Evolutionary conservation across 768 basidiomycete species (phyloP).

Genomic region (Auriscalpium orientale): DNA sequence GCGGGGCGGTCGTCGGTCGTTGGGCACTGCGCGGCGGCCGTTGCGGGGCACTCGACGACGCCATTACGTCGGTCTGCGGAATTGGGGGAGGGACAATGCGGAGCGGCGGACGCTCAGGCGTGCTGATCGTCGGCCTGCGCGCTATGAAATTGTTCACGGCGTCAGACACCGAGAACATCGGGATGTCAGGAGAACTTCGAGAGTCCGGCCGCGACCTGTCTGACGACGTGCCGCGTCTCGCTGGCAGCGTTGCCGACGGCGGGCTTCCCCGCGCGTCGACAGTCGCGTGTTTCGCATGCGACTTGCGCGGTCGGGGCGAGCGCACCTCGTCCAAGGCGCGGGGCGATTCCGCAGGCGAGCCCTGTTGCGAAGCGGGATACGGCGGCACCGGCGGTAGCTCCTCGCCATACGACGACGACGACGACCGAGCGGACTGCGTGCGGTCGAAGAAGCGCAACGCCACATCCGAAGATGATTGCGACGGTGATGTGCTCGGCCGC

Average conservation of each 20-base stretch:
- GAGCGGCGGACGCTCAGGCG: background rate
- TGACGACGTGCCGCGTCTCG: background rate
- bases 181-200: constrained; percentile 36
- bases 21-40: constrained; percentile 21
- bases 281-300: background rate
- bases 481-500: constrained; percentile 48
- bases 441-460: constrained; percentile 44
- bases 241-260: background rate
- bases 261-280: background rate
- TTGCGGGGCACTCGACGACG: constrained; percentile 11
- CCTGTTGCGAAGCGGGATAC: constrained; percentile 35
- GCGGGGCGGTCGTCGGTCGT: constrained; percentile 7
- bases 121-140: constrained; percentile 7
- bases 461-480: constrained; percentile 50
- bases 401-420: constrained; percentile 48
- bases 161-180: constrained; percentile 40
- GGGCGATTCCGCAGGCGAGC: constrained; percentile 51
- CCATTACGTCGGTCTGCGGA: constrained; percentile 9
- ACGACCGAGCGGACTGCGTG: constrained; percentile 43
- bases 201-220: background rate
- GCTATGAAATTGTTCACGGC: constrained; percentile 38
- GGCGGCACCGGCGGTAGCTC: constrained; percentile 33
- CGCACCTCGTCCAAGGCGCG: constrained; percentile 22
- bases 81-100: constrained; percentile 2
- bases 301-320: no score